Base-by-base conservation (phyloP, 495 filamentous ascomycete species). In the Talaromyces wortmannii region DNA sequence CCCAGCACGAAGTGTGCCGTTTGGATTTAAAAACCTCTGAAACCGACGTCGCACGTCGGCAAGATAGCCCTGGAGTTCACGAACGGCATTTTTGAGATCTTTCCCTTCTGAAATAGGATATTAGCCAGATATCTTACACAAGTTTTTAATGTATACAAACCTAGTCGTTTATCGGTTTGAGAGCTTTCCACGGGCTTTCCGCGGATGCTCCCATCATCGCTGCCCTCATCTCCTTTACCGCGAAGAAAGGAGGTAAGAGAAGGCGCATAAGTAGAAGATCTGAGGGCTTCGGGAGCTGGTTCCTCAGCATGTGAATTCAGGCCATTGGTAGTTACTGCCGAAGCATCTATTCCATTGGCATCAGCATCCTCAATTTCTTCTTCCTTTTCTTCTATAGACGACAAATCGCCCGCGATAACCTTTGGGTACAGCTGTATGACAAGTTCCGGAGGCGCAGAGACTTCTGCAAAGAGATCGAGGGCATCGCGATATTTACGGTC, bases 381-480 rank as follows among this genome's bases (percentile, higher is more conserved):
- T 10, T 73, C 73, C 6, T 84, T 80, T 17, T 73, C 69, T 53
- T 75, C 78, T 11, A 74, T 53, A 57, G 64, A 74, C 0, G 90
- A 88, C 0, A 94, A 72, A 13, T 91, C 84, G 0, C 95, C 94
- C 4, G 92, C 89, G 55, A 99, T 92, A 16, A 83, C 75, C 57
- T 72, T 84, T 7, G 94, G 94, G 61, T 90, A 99, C 7, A 97
- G 69, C 50, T 80, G 82, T 57, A 99, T 87, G 1, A 97, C 92
- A 55, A 87, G 80, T 67, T 95, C 89, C 2, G 94, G 92, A 7
- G 95, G 88, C 0, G 94, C 92, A 48, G 88, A 82, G 3, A 96
- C 87, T 18, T 92, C 85, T 7, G 88, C 89, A 69, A 97, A 97
- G 12, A 97, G 73, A 57, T 96, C 91, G 66, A 99, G 74, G 6